Conservation (phyloP, 306 rosid genomes). For the Luffa acutangula region DNA sequence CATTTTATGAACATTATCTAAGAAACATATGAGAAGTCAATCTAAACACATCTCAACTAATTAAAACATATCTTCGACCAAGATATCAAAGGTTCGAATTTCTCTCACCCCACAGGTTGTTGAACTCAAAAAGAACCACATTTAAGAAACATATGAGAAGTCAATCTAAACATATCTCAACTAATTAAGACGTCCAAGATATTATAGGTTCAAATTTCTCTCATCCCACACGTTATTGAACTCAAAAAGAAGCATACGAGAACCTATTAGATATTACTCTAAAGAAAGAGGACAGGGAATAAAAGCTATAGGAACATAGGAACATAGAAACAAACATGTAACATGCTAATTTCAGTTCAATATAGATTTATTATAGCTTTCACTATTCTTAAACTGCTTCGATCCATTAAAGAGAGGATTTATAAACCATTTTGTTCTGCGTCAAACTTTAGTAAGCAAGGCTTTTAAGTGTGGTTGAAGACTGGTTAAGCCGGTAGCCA, state of each 20-base stretch:
- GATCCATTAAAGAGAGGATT: neutral
- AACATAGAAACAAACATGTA: neutral
- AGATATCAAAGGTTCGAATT: too few relatives aligned
- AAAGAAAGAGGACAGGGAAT: neutral
- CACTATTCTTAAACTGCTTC: neutral
- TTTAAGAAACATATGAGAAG: neutral
- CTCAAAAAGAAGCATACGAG: too few relatives aligned
- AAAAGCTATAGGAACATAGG: neutral
- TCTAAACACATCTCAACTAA: too few relatives aligned
- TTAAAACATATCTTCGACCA: too few relatives aligned
- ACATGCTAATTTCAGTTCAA: neutral
- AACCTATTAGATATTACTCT: neutral
- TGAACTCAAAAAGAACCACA: neutral
- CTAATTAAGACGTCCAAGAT: too few relatives aligned
- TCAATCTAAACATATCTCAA: too few relatives aligned
- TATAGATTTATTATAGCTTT: neutral
- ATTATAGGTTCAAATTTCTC: too few relatives aligned
- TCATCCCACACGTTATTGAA: too few relatives aligned
- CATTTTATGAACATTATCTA: neutral
- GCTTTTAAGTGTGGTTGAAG: slow-evolving; percentile 76
- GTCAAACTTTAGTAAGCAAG: slow-evolving; percentile 40
- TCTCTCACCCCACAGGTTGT: too few relatives aligned
- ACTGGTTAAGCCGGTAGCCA: slow-evolving; percentile 54
- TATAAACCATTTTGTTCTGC: neutral
- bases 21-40: neutral